Conservation (phyloP, 2,329 filamentous ascomycete species). For the Monilinia vaccinii-corymbosi region DNA sequence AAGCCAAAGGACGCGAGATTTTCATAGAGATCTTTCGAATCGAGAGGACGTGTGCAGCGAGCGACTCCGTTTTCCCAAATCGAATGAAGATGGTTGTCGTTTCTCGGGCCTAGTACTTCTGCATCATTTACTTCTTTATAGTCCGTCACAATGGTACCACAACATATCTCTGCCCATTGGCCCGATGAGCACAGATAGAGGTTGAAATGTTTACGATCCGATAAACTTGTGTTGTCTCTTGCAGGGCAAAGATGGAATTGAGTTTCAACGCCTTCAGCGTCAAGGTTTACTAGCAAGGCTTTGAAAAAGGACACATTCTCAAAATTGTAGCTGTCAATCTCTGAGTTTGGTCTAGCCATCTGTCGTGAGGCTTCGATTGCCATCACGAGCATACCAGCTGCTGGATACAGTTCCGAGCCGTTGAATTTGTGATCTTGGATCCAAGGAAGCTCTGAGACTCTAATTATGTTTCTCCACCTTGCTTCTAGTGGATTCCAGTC, state of each 20-base stretch:
- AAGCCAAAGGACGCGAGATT: conserved; percentile 32
- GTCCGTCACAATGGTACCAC: not conserved
- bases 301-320: not conserved
- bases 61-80: not conserved
- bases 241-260: not conserved
- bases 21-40: not conserved
- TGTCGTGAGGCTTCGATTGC: conserved; percentile 5
- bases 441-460: not conserved
- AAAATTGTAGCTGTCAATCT: not conserved
- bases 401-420: conserved; percentile 3
- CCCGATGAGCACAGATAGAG: not conserved
- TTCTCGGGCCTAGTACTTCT: not conserved
- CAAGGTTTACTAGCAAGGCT: conserved; percentile 16
- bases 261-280: not conserved
- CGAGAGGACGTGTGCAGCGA: not conserved
- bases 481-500: not conserved
- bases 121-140: not conserved
- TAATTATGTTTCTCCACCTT: not conserved
- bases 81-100: not conserved
- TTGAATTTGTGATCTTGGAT: not conserved
- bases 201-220: not conserved
- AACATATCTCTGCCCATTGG: not conserved
- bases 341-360: not conserved
- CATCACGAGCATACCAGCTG: conserved; percentile 1
- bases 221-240: too few species aligned